phyloP scores from a whole-genome alignment of 1,284 basidiomycete genomes.

The Cryptococcus sp. region DNA sequence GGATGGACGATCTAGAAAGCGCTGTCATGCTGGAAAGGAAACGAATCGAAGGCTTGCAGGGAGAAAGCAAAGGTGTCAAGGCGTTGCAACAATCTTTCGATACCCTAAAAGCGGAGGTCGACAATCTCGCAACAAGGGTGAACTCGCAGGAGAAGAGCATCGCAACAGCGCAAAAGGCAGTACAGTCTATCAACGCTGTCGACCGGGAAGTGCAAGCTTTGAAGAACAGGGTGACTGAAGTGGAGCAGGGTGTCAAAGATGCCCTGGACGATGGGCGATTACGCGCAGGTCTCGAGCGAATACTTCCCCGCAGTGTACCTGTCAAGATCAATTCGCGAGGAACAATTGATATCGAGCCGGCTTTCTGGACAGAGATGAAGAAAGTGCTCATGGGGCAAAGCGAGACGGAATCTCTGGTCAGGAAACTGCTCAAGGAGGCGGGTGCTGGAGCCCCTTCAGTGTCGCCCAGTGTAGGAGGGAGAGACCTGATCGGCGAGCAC shows the following conservation, averaged over 20 bases:
- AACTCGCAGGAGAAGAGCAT: slow-evolving; percentile 14
- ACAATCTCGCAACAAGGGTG: slow-evolving; percentile 59
- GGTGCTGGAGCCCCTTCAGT: background rate
- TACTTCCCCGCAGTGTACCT: slow-evolving; percentile 53
- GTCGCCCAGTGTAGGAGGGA: background rate
- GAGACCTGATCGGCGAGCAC: slow-evolving; percentile 20
- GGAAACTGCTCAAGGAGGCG: slow-evolving; percentile 16
- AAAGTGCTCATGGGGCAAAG: slow-evolving; percentile 50
- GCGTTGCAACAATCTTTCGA: slow-evolving; percentile 17
- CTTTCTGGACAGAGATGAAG: slow-evolving; percentile 56
- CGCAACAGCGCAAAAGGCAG: slow-evolving; percentile 1
- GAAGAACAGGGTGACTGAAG: slow-evolving; percentile 59
- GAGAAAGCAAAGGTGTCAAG: slow-evolving; percentile 14
- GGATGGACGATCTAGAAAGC: slow-evolving; percentile 59
- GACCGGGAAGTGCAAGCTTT: slow-evolving; percentile 28
- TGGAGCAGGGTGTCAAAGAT: slow-evolving; percentile 63
- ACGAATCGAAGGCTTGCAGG: slow-evolving; percentile 13
- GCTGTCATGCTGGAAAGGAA: slow-evolving; percentile 57
- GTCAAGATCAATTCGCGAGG: slow-evolving; percentile 50
- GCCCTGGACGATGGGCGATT: slow-evolving; percentile 46
- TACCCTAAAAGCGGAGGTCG: slow-evolving; percentile 59
- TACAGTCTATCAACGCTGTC: slow-evolving; percentile 15
- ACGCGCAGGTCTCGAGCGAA: slow-evolving; percentile 46
- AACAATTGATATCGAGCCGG: slow-evolving; percentile 52
- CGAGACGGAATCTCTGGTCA: slow-evolving; percentile 39